Evolutionary conservation across 768 basidiomycete genomes (phyloP), one percentile per base, ranked within the genome.

Genomic region (Collybia nuda): DNA sequence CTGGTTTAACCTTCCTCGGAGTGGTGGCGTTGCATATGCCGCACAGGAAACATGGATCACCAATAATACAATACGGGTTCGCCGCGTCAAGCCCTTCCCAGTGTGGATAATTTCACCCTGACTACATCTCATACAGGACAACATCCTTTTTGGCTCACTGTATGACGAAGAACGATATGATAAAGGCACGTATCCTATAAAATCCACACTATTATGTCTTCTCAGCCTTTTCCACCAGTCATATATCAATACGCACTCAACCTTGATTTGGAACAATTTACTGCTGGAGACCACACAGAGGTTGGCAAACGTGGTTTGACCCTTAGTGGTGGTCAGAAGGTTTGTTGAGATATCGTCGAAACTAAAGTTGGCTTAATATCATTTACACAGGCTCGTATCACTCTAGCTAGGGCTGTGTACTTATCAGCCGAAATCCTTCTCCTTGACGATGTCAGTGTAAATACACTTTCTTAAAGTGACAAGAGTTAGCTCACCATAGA

Each of bases 11-110:
- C 77, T 93, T 4, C 90, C 90, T 21, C 72, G 88, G 2, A 69
- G 68, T 3, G 76, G 76, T 1, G 89, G 90, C 3, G 77, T 94
- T 35, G 84, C 89, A 2, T 92, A 89, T 62, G 86, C 86, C 4
- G 85, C 86, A 3, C 91, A 95, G 63, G 89, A 92, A 61, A 82
- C 87, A 3, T 95, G 90, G 90, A 84, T 92, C 2, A 80, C 85
- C 63, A 92, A 90, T 55, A 86, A 85, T 50, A 90, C 87, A 0
- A 88, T 90, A 45, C 73, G 69, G 62, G 85, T 82, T 21, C 15
- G 39, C 39, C 12, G 3, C 12, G 7, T 32, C 12, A 11, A 6
- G 32, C 19, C 1, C 5, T 14, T 11, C 17, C 35, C 18, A 22
- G 24, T 39, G 15, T 18, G 22, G 9, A 28, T 23, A 8, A 44